Conservation (phyloP, 768 basidiomycete species). For the Russula virescens region DNA sequence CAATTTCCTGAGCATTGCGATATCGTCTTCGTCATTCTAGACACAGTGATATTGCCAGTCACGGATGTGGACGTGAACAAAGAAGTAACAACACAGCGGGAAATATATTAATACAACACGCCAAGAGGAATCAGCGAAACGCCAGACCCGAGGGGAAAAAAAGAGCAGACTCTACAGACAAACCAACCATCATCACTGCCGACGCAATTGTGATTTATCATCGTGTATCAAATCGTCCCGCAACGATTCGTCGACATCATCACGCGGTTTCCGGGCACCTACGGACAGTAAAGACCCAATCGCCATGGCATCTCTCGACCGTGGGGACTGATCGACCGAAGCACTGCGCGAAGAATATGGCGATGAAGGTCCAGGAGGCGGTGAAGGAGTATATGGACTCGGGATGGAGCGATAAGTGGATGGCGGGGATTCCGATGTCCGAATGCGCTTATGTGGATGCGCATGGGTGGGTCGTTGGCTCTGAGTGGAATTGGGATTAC, state of each 20-base stretch:
- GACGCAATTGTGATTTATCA: slow-evolving; percentile 6
- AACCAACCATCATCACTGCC: neutral
- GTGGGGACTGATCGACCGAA: slow-evolving; percentile 64
- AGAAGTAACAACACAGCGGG: slow-evolving; percentile 4
- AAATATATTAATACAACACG: slow-evolving; percentile 9
- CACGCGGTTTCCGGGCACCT: slow-evolving; percentile 25
- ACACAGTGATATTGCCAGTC: too few species aligned
- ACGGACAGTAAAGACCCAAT: slow-evolving; percentile 67
- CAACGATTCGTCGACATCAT: neutral
- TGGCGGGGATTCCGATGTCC: slow-evolving; percentile 21
- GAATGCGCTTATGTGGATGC: slow-evolving; percentile 25
- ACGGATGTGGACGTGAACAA: too few species aligned
- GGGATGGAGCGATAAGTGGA: slow-evolving; percentile 61
- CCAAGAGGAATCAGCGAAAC: neutral
- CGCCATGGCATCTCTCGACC: slow-evolving; percentile 70
- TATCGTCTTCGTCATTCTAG: too few species aligned
- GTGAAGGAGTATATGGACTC: slow-evolving; percentile 26
- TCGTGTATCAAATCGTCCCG: neutral
- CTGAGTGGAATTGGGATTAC: neutral
- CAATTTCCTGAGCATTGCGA: too few species aligned
- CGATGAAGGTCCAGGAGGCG: slow-evolving; percentile 46
- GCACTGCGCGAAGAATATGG: slow-evolving; percentile 70
- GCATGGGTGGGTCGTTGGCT: slow-evolving; percentile 4
- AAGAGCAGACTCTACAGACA: neutral
- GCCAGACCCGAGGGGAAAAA: neutral